Evolutionary conservation across 2,329 filamentous ascomycete genomes (phyloP).

Genomic region (Ilyonectria destructans): DNA sequence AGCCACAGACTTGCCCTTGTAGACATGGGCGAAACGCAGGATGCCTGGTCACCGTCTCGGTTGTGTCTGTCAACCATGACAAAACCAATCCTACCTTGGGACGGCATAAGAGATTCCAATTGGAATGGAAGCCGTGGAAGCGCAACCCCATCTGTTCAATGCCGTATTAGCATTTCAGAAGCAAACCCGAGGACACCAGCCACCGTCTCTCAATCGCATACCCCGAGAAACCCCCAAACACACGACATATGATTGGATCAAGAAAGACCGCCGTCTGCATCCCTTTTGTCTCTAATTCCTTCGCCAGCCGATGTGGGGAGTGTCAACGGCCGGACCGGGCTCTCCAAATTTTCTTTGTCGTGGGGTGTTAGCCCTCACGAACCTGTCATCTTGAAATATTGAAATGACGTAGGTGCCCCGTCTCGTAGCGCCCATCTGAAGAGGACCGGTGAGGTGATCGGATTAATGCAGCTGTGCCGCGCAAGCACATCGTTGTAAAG

Average conservation of each 20-base stretch:
- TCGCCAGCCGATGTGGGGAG: background rate
- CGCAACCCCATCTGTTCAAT: background rate
- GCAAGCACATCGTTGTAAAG: constrained; percentile 17
- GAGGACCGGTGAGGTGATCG: constrained; percentile 12
- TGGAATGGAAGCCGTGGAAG: background rate
- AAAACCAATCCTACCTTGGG: background rate
- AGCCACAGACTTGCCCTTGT: constrained; percentile 10
- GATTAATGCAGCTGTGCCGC: constrained; percentile 5
- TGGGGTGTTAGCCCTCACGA: constrained; percentile 17
- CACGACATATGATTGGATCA: constrained; percentile 2
- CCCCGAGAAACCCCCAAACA: background rate
- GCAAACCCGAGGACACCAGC: background rate
- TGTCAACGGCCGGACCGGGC: constrained; percentile 7
- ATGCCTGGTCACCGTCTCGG: background rate
- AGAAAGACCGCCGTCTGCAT: constrained; percentile 10
- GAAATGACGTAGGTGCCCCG: constrained; percentile 26
- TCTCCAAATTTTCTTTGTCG: constrained; percentile 8
- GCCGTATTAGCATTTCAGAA: background rate
- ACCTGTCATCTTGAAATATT: constrained; percentile 18
- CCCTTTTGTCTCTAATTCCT: constrained; percentile 14
- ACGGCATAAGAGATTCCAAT: background rate
- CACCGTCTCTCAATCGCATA: background rate
- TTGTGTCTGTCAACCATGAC: background rate
- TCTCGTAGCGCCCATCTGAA: constrained; percentile 10
- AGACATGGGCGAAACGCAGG: background rate